A percentile compares a stretch with the other conserved stretches of the same genome.
Conservation (phyloP, 1,284 basidiomycete species). For the Sporisorium graminicola region DNA sequence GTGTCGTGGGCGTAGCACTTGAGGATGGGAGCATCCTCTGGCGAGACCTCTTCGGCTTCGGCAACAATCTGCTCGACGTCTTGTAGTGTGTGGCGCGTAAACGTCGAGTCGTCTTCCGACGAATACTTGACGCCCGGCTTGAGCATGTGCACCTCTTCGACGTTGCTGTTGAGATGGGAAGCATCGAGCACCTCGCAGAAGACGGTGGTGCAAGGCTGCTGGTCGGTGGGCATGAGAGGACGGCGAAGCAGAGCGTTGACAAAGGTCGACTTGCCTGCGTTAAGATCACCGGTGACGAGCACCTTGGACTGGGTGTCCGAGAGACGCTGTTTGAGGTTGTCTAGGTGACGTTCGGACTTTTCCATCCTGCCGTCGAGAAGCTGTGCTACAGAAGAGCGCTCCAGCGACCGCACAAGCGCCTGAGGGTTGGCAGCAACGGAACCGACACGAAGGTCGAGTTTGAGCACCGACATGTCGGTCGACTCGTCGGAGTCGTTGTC, state of each 20-base stretch:
- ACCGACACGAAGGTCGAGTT: slow-evolving; percentile 92
- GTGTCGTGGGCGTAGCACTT: slow-evolving; percentile 71
- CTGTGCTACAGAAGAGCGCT: slow-evolving; percentile 91
- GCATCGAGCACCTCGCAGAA: slow-evolving; percentile 98
- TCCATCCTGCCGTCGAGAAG: slow-evolving; percentile 87
- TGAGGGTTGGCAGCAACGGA: slow-evolving; percentile 74
- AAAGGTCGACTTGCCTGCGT: slow-evolving; percentile 98
- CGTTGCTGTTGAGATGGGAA: slow-evolving; percentile 79
- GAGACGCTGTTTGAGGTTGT: slow-evolving; percentile 86
- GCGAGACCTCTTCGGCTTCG: slow-evolving; percentile 79
- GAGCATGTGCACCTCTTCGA: slow-evolving; percentile 81
- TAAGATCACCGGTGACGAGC: slow-evolving; percentile 98
- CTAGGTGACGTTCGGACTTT: slow-evolving; percentile 83
- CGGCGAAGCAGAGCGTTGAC: slow-evolving; percentile 90
- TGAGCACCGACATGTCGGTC: slow-evolving; percentile 75
- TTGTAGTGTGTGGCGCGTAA: slow-evolving; percentile 77
- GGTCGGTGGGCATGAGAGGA: slow-evolving; percentile 89
- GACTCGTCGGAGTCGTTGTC: slow-evolving; percentile 30
- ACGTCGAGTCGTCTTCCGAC: slow-evolving; percentile 81
- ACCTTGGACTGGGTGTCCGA: slow-evolving; percentile 95
- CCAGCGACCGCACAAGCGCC: slow-evolving; percentile 88
- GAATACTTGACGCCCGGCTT: slow-evolving; percentile 78
- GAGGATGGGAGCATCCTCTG: slow-evolving; percentile 62
- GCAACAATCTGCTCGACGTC: slow-evolving; percentile 84
- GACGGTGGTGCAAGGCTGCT: slow-evolving; percentile 96